Percentiles rank a stretch among this genome's conserved stretches.
These are phyloP conservation scores for Barbarea vulgaris DNA, from an alignment of 345 rosid genomes.

Conservation along the genomic window DNA sequence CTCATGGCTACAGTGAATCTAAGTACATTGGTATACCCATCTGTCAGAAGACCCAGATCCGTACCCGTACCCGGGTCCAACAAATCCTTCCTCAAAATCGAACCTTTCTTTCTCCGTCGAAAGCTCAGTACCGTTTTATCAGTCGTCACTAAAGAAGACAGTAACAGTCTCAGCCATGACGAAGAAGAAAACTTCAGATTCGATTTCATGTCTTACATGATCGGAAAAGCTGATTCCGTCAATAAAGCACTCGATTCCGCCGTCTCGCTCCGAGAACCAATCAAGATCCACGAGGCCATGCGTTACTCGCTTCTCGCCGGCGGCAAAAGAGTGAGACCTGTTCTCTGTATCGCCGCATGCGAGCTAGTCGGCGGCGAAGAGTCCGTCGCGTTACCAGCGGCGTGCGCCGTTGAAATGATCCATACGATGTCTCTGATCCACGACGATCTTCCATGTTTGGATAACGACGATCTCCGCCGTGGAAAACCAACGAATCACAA, in stretches of 20 bases:
- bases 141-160: constrained; percentile 45
- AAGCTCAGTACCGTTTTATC: constrained; percentile 32
- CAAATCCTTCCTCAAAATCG: constrained; percentile 17
- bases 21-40: constrained; percentile 43
- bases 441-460: constrained; percentile 91
- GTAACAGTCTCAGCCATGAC: neutral
- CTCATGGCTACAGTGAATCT: constrained; percentile 54
- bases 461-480: constrained; percentile 89
- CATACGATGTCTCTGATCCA: constrained; percentile 92
- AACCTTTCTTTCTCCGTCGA: constrained; percentile 15
- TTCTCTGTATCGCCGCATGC: constrained; percentile 76
- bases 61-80: constrained; percentile 5
- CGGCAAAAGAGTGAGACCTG: constrained; percentile 80
- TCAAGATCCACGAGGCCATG: constrained; percentile 83
- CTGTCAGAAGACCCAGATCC: constrained; percentile 43
- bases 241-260: constrained; percentile 71
- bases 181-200: constrained; percentile 43
- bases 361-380: constrained; percentile 74
- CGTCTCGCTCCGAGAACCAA: constrained; percentile 58
- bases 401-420: constrained; percentile 90
- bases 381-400: constrained; percentile 70
- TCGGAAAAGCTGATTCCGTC: constrained; percentile 55
- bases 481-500: constrained; percentile 92
- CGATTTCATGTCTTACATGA: constrained; percentile 79
- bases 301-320: constrained; percentile 86